Evolutionary conservation across 169 alveolate species (phyloP), one percentile per base, ranked within the genome.

Genomic region (Plasmodium vivax): DNA sequence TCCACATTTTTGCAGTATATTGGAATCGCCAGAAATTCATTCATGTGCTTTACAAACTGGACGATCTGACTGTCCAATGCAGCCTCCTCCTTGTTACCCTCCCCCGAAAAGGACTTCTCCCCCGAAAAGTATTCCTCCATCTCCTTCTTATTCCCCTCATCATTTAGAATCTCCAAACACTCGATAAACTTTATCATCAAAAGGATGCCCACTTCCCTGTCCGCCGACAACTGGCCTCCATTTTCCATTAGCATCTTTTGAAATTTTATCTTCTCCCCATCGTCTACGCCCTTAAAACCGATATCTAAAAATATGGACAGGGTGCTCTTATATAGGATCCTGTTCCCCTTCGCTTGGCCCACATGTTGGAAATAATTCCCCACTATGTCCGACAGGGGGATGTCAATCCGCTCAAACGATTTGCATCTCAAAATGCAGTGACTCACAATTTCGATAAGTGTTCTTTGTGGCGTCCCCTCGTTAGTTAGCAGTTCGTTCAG

Each of bases 401-500:
- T 27, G 12, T 68, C 45, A 16, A 88, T n/a, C 45, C 41, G 34
- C 34, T 88, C 91, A 45, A 88, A 41, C 14, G 94, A 88, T 23
- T 80, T 88, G 58, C 94, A 88, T 80, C 94, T 88, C 82, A 88
- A 43, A 27, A 88, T 80, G 23, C 94, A 88, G 38, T 88, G 84
- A 47, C 90, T 88, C 19, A 79, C 83, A 56, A 88, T 88, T 56
- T 88, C 90, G 38, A 80, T 41, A 27, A 88, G 41, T 19, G 82
- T 58, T 41, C 34, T 43, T 80, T 47, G 34, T 5, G 83, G 74
- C n/a, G 62, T 36, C 27, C 30, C 83, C 80, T 88, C 83, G 41
- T 75, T 38, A 3, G 9, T 4, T 47, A 88, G 51, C 30, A 88
- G 23, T 81, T 88, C 94, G 74, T 88, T 72, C 36, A 88, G 51